phyloP scores from a whole-genome alignment of 192 early-diverging fungal species.

The Coemansia sp. region DNA sequence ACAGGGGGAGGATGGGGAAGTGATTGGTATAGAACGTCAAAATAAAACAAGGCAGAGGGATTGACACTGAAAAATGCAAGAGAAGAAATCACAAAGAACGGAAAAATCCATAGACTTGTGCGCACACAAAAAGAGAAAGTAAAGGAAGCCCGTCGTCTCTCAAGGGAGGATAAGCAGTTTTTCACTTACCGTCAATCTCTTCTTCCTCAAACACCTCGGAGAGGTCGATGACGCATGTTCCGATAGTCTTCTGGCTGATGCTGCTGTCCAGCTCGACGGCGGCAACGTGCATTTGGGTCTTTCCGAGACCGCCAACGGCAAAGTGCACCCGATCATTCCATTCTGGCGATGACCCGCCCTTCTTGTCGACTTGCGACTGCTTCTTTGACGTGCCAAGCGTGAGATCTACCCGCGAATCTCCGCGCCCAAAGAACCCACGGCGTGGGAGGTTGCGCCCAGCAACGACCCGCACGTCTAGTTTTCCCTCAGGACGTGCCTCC shows the following conservation, averaged over 20 bases:
- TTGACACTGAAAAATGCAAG: conserved; percentile 1
- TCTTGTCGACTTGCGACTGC: conserved; percentile 52
- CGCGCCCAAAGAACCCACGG: conserved; percentile 43
- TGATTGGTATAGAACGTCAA: no score
- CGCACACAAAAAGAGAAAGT: background rate
- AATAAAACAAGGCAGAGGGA: conserved; percentile 4
- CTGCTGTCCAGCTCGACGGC: conserved; percentile 47
- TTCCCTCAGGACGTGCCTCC: conserved; percentile 31
- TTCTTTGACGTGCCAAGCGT: conserved; percentile 43
- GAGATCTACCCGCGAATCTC: conserved; percentile 48
- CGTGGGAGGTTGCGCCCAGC: conserved; percentile 50
- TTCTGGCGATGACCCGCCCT: conserved; percentile 48
- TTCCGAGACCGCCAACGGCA: conserved; percentile 36
- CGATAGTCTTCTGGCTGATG: conserved; percentile 39
- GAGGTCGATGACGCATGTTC: conserved; percentile 49
- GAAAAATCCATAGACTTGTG: no score
- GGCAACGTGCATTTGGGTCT: conserved; percentile 39
- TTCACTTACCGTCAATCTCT: conserved; percentile 43
- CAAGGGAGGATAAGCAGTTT: background rate
- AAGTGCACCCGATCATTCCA: conserved; percentile 54
- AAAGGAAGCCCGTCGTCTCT: no score
- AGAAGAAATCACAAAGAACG: background rate
- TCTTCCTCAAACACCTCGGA: conserved; percentile 46
- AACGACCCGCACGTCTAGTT: conserved; percentile 48
- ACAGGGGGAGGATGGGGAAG: background rate